A percentile compares a stretch with the other conserved stretches of the same genome.
These are phyloP conservation scores for Colletotrichum agaves DNA, from an alignment of 2,329 filamentous ascomycete species.

Conservation along the genomic window DNA sequence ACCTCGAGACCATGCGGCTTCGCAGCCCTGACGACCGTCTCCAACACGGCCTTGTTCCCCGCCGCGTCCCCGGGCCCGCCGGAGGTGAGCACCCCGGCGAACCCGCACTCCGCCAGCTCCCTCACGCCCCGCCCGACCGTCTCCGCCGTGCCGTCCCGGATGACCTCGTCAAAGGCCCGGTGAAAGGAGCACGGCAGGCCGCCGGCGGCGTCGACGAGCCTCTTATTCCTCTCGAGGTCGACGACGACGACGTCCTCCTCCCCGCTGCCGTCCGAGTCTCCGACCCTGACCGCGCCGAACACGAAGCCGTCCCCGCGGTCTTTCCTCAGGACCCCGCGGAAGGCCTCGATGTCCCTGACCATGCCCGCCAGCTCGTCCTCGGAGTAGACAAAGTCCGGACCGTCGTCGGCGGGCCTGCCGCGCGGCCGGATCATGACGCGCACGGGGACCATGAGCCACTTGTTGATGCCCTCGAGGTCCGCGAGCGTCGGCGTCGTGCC, in stretches of 20 bases:
- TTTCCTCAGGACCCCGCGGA: conserved; percentile 50
- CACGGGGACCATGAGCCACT: conserved; percentile 50
- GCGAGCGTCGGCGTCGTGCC: conserved; percentile 61
- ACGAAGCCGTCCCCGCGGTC: conserved; percentile 65
- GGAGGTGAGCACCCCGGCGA: conserved; percentile 63
- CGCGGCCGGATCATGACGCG: conserved; percentile 68
- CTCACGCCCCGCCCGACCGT: conserved; percentile 44
- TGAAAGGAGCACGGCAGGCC: conserved; percentile 63
- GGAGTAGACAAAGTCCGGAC: conserved; percentile 61
- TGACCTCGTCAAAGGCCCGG: conserved; percentile 64
- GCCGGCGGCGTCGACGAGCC: conserved; percentile 54
- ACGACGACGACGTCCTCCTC: conserved; percentile 42
- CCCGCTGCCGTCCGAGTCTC: not conserved
- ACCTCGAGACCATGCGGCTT: conserved; percentile 52
- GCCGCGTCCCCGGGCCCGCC: conserved; percentile 57
- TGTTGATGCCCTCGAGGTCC: conserved; percentile 47
- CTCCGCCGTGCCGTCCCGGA: conserved; percentile 42
- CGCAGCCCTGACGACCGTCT: conserved; percentile 45
- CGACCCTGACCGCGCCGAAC: conserved; percentile 57
- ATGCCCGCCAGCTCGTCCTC: conserved; percentile 56
- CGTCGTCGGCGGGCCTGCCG: conserved; percentile 42
- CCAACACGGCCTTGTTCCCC: conserved; percentile 52
- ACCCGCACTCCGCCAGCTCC: conserved; percentile 55
- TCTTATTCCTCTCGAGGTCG: conserved; percentile 52
- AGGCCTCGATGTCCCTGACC: conserved; percentile 44